Base-by-base conservation (phyloP, 1,284 basidiomycete genomes). In the Cryptococcus sp. region DNA sequence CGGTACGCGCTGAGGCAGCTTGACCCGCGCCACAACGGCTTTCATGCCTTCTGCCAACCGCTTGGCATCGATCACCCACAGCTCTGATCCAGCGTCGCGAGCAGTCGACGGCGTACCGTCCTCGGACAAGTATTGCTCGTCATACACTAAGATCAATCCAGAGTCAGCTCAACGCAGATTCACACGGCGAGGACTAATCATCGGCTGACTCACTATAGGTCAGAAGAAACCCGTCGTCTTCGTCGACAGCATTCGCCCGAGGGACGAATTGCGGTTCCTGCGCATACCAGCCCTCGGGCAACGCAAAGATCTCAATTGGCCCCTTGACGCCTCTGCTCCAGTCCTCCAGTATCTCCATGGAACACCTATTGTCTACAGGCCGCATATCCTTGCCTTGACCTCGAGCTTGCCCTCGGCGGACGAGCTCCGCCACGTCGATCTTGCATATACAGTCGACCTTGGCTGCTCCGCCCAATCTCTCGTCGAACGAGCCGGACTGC, bases 391-490 rank as follows among this genome's bases (percentile, higher is more conserved):
- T 67, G 1, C 62, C 72, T 56, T 67, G 54, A 15, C 69, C 69
- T 45, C 70, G 54, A 48, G 64, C 62, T 25, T 54, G 46, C 1
- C 81, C 80, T 27, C 56, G 59, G 3, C 39, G 53, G 8, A 80
- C 73, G 39, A 82, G 69, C 10, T 62, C 59, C 27, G 71, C 50
- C 5, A 78, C 78, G 60, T 83, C 74, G 20, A 82, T 50, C 67
- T 82, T 82, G 63, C 80, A 81, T 31, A 83, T 60, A 49, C 78
- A 80, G 60, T 83, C 81, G 39, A 82, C 81, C 65, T 82, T 82
- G 10, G 81, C 81, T 2, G 80, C 81, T 7, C 72, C 73, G n/a
- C 80, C 79, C n/a, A 80, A 60, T 1, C 81, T 76, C 19, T 81
- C 80, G 50, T 81, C 80, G 55, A 83, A 82, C 5, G 74, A 71